phyloP scores from a whole-genome alignment of 2,329 filamentous ascomycete genomes.

The Hypocrella siamensis region DNA sequence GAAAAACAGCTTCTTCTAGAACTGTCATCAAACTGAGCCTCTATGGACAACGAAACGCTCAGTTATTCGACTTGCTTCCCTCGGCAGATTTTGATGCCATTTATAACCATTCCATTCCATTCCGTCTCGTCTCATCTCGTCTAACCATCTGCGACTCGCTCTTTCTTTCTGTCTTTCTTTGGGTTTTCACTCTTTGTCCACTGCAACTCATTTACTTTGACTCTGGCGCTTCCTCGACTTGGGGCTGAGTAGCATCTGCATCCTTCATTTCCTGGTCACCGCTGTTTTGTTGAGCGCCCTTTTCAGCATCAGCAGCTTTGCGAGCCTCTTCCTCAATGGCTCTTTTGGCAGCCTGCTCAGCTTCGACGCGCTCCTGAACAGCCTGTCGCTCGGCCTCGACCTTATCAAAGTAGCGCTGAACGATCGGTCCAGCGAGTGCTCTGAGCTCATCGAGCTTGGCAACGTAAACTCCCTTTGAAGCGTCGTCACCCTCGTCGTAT shows the following conservation, averaged over 20 bases:
- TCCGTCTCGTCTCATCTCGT: neutral
- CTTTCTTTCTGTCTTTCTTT: neutral
- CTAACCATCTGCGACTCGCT: neutral
- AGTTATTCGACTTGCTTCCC: too few species aligned
- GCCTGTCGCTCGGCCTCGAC: constrained; percentile 73
- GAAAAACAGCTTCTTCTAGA: too few species aligned
- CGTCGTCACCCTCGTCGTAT: constrained; percentile 92
- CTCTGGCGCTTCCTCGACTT: constrained; percentile 28
- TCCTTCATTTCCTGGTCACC: constrained; percentile 51
- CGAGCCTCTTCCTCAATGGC: constrained; percentile 38
- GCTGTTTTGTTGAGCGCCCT: constrained; percentile 27
- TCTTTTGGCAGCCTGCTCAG: constrained; percentile 64
- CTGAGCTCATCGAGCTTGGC: constrained; percentile 95
- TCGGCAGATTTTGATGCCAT: too few species aligned
- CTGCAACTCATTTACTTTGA: too few species aligned
- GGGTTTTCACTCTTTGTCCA: neutral
- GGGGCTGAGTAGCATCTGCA: constrained; percentile 36
- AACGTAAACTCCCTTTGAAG: constrained; percentile 83
- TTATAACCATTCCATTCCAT: too few species aligned
- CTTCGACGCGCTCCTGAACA: constrained; percentile 60
- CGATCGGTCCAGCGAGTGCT: constrained; percentile 75
- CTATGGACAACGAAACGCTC: too few species aligned
- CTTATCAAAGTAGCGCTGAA: constrained; percentile 93
- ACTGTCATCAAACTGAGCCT: too few species aligned
- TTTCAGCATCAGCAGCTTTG: constrained; percentile 36